These are phyloP conservation scores for Calophaca sinica DNA, from an alignment of 306 rosid species.

Conservation along the genomic window DNA sequence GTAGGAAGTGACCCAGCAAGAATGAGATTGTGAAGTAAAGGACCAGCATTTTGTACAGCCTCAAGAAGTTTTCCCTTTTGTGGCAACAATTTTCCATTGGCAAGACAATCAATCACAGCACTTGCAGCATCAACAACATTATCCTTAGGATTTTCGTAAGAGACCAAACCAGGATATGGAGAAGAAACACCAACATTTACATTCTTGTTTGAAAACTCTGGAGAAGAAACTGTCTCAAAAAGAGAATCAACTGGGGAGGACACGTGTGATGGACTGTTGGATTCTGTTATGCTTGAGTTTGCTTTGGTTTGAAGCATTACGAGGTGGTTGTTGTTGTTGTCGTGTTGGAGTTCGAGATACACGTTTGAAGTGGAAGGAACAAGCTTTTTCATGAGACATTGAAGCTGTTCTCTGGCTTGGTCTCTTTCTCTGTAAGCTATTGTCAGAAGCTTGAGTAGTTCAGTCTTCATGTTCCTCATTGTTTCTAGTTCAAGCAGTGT, in stretches of 20 bases:
- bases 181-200: no score
- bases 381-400: slow-evolving; percentile 46
- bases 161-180: no score
- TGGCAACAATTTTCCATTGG: slow-evolving; percentile 60
- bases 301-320: slow-evolving; percentile 54
- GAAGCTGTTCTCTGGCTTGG: slow-evolving; percentile 66
- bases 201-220: background rate
- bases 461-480: slow-evolving; percentile 34
- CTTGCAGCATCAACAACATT: slow-evolving; percentile 46
- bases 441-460: slow-evolving; percentile 50
- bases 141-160: slow-evolving; percentile 14
- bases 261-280: slow-evolving; percentile 59
- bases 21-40: slow-evolving; percentile 66
- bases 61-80: slow-evolving; percentile 69
- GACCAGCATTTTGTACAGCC: slow-evolving; percentile 74
- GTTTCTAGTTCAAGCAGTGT: slow-evolving; percentile 56
- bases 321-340: slow-evolving; percentile 47
- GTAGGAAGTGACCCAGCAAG: slow-evolving; percentile 76
- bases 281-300: slow-evolving; percentile 66
- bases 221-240: slow-evolving; percentile 65
- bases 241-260: slow-evolving; percentile 72
- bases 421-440: slow-evolving; percentile 65
- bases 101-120: slow-evolving; percentile 52
- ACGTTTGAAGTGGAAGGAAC: slow-evolving; percentile 41
- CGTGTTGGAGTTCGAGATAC: slow-evolving; percentile 22